Base-by-base conservation (phyloP, 2,329 filamentous ascomycete genomes). In the Talaromyces sp. region DNA sequence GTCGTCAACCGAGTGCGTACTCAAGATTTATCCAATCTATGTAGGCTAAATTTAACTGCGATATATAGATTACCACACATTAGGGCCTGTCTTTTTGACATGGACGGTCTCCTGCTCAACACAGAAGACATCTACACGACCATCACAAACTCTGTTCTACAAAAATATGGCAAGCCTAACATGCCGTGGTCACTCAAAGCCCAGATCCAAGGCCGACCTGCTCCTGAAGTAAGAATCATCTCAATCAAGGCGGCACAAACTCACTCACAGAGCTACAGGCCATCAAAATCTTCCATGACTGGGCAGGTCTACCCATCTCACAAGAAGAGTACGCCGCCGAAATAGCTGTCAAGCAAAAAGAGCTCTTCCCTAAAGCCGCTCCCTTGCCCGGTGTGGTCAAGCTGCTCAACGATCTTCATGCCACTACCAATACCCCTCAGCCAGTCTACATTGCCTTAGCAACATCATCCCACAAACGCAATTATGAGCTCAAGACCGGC, bases 141-240 rank as follows among this genome's bases (percentile, higher is more conserved):
- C 31, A 90, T 91, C 78, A 90, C 93, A 67, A 97, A 99, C 80
- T 83, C 87, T 27, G 86, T 98, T 43, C 88, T 99, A 45, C 83
- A 84, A 64, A 88, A 90, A 74, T 92, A 95, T 78, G 86, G 84
- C 72, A 87, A 87, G 59, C 90, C 91, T 0, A 76, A 81, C 14
- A 83, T 98, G n/a, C 94, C 95, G 0, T 98, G 95, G 95, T 88
- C 87, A 67, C 88, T 99, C 80, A 98, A 98, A 83, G 93, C 95
- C 10, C 90, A 92, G 78, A 82, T 98, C 19, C 89, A 91, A 80
- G 89, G 89, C 5, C 83, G 87, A 9, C 88, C 89, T 0, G 82
- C 82, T 24, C 82, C 85, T 0, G 80, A 85, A 71, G 84, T 84
- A 77, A 11, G 68, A 67, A 6, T 13, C 13, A 37, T 14, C 67